Base-by-base conservation (phyloP, 192 early-diverging fungal species). In the Backusella australiensis region DNA sequence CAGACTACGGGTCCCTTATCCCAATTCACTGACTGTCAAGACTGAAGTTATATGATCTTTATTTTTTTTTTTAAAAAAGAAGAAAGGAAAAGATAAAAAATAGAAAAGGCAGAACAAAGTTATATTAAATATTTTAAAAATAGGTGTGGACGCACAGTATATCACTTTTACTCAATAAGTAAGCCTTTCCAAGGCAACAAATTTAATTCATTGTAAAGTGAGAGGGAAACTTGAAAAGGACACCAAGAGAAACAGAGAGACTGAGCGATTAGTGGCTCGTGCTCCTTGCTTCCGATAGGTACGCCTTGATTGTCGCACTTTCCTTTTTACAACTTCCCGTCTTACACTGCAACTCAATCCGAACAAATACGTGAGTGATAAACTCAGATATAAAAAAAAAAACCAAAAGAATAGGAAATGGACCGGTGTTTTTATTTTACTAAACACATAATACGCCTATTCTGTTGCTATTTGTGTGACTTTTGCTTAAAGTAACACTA, bases 271-370 rank as follows among this genome's bases (percentile, higher is more conserved):
- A 63, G 56, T 63, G 56, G 56, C 56, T 63, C 56, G 56, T 63
- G 56, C 56, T 29, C 56, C 56, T 63, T 29, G 56, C 56, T 63
- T 63, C 56, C 56, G 56, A 63, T 63, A 63, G 56, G 56, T 63
- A 63, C 56, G 56, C 56, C 56, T 63, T 63, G 56, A 63, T 26
- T 63, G 56, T 63, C 23, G 56, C 26, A 63, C 56, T 63, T 63
- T 63, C 56, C 56, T 63, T 63, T 26, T 63, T 63, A 29, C 56
- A 63, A 29, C 21, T 14, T 63, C 23, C 21, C 23, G 56, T 63
- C 56, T 63, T 63, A 63, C 56, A 63, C 6, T 12, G 11, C 19
- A 29, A 2, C 23, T 29, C 21, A 29, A 63, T 49, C 46, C 46
- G 6, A 49, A 49, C 19, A n/a, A 6, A 49, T n/a, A 49, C n/a